Percentiles rank a stretch among this genome's conserved stretches.
Conservation (phyloP, 495 filamentous ascomycete genomes). For the Staphylotrichum tortipilum region DNA sequence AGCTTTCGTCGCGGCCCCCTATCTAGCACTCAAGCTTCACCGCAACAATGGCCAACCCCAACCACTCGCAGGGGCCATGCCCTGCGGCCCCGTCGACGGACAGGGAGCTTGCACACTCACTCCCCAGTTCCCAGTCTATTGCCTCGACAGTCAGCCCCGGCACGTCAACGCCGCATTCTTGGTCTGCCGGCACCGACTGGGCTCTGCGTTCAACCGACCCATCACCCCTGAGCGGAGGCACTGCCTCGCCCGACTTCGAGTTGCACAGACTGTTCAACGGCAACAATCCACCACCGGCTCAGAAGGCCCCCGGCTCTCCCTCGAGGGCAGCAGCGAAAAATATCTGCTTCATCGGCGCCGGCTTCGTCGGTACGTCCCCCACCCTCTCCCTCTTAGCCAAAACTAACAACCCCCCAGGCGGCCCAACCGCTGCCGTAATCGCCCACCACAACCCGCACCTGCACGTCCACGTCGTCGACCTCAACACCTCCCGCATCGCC, state of each 20-base stretch:
- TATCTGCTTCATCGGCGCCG: constrained; percentile 29
- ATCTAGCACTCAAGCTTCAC: no score
- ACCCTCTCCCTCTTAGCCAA: background rate
- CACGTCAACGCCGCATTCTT: constrained; percentile 14
- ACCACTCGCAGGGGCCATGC: no score
- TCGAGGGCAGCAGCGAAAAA: constrained; percentile 34
- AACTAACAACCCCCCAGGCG: constrained; percentile 40
- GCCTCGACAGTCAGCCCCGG: constrained; percentile 18
- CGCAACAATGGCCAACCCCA: no score
- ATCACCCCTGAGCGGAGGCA: constrained; percentile 17
- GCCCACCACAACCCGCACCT: constrained; percentile 63
- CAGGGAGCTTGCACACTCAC: no score
- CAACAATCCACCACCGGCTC: constrained; percentile 3
- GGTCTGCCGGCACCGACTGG: constrained; percentile 18
- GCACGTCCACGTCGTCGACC: constrained; percentile 62
- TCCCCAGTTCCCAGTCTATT: constrained; percentile 21
- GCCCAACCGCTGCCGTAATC: constrained; percentile 67
- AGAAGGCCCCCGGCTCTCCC: background rate
- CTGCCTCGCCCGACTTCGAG: constrained; percentile 19
- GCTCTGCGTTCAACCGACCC: constrained; percentile 15
- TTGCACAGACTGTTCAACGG: constrained; percentile 5
- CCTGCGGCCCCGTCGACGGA: no score
- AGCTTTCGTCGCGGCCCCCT: no score
- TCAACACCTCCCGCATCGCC: constrained; percentile 53
- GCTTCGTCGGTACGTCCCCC: constrained; percentile 24